Evolutionary conservation across 805 yeast species (phyloP).

Genomic region (Wickerhamiella lipophila): DNA sequence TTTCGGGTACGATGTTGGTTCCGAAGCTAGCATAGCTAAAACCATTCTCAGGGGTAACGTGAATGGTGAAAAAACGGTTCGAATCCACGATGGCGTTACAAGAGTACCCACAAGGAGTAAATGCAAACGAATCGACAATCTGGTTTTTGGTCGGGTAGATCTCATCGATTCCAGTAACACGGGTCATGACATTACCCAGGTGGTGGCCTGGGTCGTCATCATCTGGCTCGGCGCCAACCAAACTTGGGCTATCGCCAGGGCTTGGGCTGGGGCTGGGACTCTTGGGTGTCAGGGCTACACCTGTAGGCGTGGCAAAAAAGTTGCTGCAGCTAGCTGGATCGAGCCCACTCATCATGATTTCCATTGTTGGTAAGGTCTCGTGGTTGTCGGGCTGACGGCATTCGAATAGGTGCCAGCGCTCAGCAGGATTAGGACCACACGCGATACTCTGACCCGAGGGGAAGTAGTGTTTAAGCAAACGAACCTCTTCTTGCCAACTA

Average conservation of each 20-base stretch:
- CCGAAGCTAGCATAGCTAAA: constrained; percentile 97
- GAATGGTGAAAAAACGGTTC: constrained; percentile 65
- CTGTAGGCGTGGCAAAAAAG: constrained; percentile 37
- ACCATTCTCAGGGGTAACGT: constrained; percentile 85
- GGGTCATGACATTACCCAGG: constrained; percentile 58
- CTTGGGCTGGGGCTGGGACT: constrained; percentile 17
- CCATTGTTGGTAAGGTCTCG: constrained; percentile 49
- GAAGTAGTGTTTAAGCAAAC: constrained; percentile 54
- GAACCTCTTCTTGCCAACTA: constrained; percentile 74
- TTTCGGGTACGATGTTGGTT: constrained; percentile 53
- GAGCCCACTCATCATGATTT: constrained; percentile 81
- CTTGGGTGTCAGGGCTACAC: constrained; percentile 22
- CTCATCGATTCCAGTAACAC: constrained; percentile 46
- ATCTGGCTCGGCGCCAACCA: constrained; percentile 32
- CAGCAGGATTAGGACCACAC: constrained; percentile 68
- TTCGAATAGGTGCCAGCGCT: constrained; percentile 73
- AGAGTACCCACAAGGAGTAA: constrained; percentile 89
- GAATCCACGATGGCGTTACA: constrained; percentile 64
- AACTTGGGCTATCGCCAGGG: constrained; percentile 12
- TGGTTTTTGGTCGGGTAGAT: constrained; percentile 35
- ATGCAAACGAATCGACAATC: constrained; percentile 71
- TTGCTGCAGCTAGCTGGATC: constrained; percentile 40
- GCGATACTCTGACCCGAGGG: constrained; percentile 50
- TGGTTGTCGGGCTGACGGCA: constrained; percentile 1
- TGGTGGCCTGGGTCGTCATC: constrained; percentile 68